A percentile compares a stretch with the other conserved stretches of the same genome.
Conservation (phyloP, 257 asterid species). For the Orobanche coerulescens region DNA sequence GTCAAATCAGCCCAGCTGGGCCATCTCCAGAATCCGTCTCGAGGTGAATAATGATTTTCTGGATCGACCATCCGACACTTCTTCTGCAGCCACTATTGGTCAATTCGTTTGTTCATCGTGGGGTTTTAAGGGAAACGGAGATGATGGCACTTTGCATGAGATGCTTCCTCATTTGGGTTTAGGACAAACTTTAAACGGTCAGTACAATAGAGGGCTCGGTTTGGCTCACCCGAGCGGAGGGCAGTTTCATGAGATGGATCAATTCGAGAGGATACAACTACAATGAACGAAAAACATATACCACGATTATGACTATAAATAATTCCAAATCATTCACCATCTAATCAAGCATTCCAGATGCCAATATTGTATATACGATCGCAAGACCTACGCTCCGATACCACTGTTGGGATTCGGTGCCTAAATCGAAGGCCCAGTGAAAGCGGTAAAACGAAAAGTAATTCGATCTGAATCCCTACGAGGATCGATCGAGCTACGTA, state of each 20-base stretch:
- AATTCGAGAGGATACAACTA: slow-evolving; percentile 46
- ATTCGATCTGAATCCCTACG: too few relatives aligned
- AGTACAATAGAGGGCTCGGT: slow-evolving; percentile 45
- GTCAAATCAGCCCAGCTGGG: slow-evolving; percentile 91
- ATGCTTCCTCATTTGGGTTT: slow-evolving; percentile 48
- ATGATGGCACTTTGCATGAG: slow-evolving; percentile 30
- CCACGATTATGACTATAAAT: too few relatives aligned
- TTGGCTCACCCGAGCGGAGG: slow-evolving; percentile 48
- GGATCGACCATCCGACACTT: slow-evolving; percentile 39
- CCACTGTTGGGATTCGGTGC: too few relatives aligned
- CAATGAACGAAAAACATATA: too few relatives aligned
- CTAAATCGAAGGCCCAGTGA: too few relatives aligned
- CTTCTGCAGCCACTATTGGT: slow-evolving; percentile 31
- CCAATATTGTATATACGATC: too few relatives aligned
- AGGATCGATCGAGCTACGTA: too few relatives aligned
- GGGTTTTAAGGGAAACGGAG: slow-evolving; percentile 32
- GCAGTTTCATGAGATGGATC: slow-evolving; percentile 41
- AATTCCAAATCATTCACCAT: too few relatives aligned
- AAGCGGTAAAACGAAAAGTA: too few relatives aligned
- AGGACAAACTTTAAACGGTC: slow-evolving; percentile 36
- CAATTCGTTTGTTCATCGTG: slow-evolving; percentile 38
- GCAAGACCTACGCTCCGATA: too few relatives aligned
- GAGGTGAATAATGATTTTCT: slow-evolving; percentile 34
- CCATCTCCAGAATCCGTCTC: slow-evolving; percentile 48
- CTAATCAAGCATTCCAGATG: too few relatives aligned